Evolutionary conservation across 2,329 filamentous ascomycete species (phyloP).

Genomic region (Talaromyces sp.): DNA sequence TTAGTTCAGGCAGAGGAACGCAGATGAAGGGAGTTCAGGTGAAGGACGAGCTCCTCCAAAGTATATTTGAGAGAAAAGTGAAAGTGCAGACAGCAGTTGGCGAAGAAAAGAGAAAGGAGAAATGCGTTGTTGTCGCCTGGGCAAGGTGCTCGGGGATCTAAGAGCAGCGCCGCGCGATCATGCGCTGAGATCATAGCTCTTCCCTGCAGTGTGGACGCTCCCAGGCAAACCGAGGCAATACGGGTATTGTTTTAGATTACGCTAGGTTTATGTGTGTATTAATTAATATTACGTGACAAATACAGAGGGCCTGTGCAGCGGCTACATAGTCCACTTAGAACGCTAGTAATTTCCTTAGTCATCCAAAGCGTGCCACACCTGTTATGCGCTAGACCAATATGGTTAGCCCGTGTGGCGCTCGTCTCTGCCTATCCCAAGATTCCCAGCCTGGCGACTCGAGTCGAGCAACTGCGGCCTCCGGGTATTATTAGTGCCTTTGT

Average conservation of each 20-base stretch:
- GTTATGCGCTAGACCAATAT: neutral
- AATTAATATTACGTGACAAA: neutral
- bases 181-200: constrained; percentile 14
- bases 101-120: neutral
- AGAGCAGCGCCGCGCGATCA: neutral
- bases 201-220: neutral
- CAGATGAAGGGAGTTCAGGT: no score
- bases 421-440: neutral
- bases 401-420: neutral
- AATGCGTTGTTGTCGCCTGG: neutral
- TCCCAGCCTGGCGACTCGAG: neutral
- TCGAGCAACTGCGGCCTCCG: neutral
- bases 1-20: neutral
- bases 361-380: neutral
- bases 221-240: neutral
- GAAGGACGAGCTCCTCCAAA: neutral
- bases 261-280: neutral
- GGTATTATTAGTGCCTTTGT: neutral
- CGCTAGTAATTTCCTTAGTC: neutral
- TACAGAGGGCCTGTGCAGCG: neutral
- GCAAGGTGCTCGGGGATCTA: neutral
- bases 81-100: neutral
- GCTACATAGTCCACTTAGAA: neutral
- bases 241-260: neutral
- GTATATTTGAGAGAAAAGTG: neutral